Evolutionary conservation across 805 yeast species (phyloP), one percentile per base, ranked within the genome.

Genomic region (Isabelozyma heimii): DNA sequence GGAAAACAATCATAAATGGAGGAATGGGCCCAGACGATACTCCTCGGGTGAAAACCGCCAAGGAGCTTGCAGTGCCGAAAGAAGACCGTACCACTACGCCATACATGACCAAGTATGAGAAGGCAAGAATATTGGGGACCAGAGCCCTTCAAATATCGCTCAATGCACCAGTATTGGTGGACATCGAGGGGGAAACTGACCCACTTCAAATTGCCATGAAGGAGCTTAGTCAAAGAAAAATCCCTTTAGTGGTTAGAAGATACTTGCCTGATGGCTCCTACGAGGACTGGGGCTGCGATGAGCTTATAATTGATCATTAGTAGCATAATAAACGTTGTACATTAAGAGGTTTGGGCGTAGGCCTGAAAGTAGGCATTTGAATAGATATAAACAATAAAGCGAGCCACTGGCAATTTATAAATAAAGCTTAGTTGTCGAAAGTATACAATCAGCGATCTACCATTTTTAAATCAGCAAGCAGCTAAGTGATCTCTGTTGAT

Each of bases 211-310:
- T 94, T 53, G 97, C 99, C 52, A 87, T 90, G 89, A 94, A 95
- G 70, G 99, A 94, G 70, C 80, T 94, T 54, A 82, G 96, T 1
- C 98, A 94, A 69, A 84, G 89, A 69, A 94, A 91, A 68, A 91
- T 95, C 49, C 99, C 99, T 1, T 79, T 94, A 60, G 96, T 95
- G 42, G 89, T 94, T 44, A 84, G 99, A 80, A 81, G 99, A 70
- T 95, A 90, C 65, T 79, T 94, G 58, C 99, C 99, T 3, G 99
- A 95, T 66, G 97, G 98, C 5, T 83, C 95, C 46, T 92, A 83
- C 62, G 99, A 94, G 73, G 99, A 94, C 66, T 94, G 99, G 99
- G 96, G 97, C 46, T 94, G 97, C 62, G 98, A 94, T 69, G 99
- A 94, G 72, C 80, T 94, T 63, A 91, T 94, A 64, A 89, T 91